phyloP scores from a whole-genome alignment of 2,329 filamentous ascomycete genomes.

The Bipolaris sorokiniana region DNA sequence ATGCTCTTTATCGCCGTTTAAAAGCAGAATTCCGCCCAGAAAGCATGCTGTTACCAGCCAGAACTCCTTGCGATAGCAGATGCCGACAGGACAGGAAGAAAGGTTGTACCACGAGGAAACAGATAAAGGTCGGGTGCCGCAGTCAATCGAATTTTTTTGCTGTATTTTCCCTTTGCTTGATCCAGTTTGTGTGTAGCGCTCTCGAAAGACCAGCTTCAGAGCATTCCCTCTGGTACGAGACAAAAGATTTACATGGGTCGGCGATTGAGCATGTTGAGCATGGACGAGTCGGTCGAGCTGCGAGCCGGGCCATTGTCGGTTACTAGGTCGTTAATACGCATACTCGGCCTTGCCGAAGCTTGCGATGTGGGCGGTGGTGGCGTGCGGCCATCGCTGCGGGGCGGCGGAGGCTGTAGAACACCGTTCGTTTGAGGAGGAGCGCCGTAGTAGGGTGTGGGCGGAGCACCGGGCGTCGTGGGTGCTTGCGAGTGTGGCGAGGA shows the following conservation, averaged over 20 bases:
- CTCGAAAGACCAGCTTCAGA: constrained; percentile 42
- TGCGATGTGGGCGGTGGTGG: constrained; percentile 46
- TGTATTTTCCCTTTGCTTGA: constrained; percentile 15
- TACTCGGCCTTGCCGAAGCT: constrained; percentile 44
- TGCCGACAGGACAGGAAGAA: constrained; percentile 22
- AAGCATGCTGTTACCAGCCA: constrained; percentile 27
- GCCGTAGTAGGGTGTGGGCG: constrained; percentile 41
- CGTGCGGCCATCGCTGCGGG: constrained; percentile 49
- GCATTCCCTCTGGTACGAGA: constrained; percentile 16
- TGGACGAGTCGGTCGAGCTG: constrained; percentile 52
- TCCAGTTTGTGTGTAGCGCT: constrained; percentile 24
- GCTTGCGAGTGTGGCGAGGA: constrained; percentile 52
- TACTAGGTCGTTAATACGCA: constrained; percentile 53
- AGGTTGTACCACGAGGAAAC: constrained; percentile 33
- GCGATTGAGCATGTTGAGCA: constrained; percentile 53
- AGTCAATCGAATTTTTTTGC: constrained; percentile 6
- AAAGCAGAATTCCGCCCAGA: constrained; percentile 32
- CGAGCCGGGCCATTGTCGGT: constrained; percentile 46
- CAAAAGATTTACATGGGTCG: constrained; percentile 41
- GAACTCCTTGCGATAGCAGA: constrained; percentile 24
- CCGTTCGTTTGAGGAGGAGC: constrained; percentile 39
- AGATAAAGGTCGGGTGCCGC: constrained; percentile 15
- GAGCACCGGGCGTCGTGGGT: constrained; percentile 44
- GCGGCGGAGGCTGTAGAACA: constrained; percentile 43
- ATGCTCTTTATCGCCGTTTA: constrained; percentile 30